Evolutionary conservation across 805 yeast species (phyloP).

Genomic region (Monosporozyma unispora): DNA sequence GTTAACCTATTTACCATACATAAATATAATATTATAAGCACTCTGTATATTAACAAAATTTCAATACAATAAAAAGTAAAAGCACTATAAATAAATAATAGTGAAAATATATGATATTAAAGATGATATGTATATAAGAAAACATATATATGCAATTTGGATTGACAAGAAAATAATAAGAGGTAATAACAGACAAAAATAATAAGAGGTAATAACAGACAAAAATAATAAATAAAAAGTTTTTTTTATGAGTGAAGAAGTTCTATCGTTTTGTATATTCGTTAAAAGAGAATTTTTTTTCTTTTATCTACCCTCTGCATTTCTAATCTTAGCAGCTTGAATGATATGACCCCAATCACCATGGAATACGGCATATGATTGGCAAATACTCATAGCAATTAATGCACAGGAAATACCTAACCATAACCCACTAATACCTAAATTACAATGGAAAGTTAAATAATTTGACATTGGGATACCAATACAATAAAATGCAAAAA

Average conservation of each 20-base stretch:
- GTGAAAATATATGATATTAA: not conserved
- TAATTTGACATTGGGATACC: conserved; percentile 55
- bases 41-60: not conserved
- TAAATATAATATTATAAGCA: not conserved
- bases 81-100: not conserved
- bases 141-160: not conserved
- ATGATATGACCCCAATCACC: conserved; percentile 26
- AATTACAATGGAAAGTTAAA: conserved; percentile 42
- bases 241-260: too few relatives aligned
- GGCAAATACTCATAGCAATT: conserved; percentile 28
- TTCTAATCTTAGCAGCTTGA: conserved; percentile 23
- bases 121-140: not conserved
- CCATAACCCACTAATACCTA: conserved; percentile 57
- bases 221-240: not conserved
- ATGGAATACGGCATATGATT: conserved; percentile 29
- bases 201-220: not conserved
- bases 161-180: not conserved
- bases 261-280: not conserved
- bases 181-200: not conserved
- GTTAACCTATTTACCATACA: not conserved
- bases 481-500: conserved; percentile 35
- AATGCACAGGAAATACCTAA: conserved; percentile 36
- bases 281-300: too few relatives aligned
- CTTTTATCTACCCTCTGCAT: conserved; percentile 18
- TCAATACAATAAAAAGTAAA: not conserved